Evolutionary conservation across 2,329 filamentous ascomycete species (phyloP).

Genomic region (Pochonia chlamydosporia): DNA sequence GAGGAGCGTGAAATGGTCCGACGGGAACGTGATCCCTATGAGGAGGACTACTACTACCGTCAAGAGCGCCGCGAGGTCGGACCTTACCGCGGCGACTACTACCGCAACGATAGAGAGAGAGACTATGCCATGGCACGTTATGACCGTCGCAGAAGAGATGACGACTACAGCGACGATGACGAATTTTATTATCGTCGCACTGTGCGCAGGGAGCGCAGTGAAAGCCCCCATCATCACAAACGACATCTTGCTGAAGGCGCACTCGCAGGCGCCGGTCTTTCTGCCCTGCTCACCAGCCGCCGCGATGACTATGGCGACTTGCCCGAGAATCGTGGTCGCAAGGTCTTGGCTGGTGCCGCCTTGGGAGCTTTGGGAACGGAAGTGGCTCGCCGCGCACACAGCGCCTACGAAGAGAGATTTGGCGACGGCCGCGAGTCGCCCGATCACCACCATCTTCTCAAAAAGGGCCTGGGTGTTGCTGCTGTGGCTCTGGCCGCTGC

Average conservation of each 20-base stretch:
- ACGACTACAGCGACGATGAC: constrained; percentile 42
- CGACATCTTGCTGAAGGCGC: constrained; percentile 60
- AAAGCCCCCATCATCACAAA: constrained; percentile 48
- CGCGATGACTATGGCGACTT: constrained; percentile 45
- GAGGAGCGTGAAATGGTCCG: constrained; percentile 32
- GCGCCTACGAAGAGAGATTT: constrained; percentile 52
- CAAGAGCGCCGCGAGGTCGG: constrained; percentile 39
- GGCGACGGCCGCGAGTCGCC: constrained; percentile 33
- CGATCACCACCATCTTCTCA: constrained; percentile 43
- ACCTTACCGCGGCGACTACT: constrained; percentile 29
- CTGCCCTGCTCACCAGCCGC: constrained; percentile 52
- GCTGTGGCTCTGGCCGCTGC: constrained; percentile 59
- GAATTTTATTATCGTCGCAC: constrained; percentile 41
- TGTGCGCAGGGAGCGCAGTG: constrained; percentile 45
- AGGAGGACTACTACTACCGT: constrained; percentile 48
- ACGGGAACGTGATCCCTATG: constrained; percentile 28
- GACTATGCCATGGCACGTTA: constrained; percentile 29
- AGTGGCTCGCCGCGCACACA: constrained; percentile 53
- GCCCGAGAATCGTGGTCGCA: constrained; percentile 47
- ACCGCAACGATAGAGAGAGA: constrained; percentile 21
- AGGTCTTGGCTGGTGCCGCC: constrained; percentile 56
- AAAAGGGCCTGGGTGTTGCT: constrained; percentile 57
- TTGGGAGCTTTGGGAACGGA: constrained; percentile 59
- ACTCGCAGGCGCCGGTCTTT: constrained; percentile 55
- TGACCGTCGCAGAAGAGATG: constrained; percentile 35